Evolutionary conservation across 805 yeast genomes (phyloP).

Genomic region (Saccharomycopsis sp.): DNA sequence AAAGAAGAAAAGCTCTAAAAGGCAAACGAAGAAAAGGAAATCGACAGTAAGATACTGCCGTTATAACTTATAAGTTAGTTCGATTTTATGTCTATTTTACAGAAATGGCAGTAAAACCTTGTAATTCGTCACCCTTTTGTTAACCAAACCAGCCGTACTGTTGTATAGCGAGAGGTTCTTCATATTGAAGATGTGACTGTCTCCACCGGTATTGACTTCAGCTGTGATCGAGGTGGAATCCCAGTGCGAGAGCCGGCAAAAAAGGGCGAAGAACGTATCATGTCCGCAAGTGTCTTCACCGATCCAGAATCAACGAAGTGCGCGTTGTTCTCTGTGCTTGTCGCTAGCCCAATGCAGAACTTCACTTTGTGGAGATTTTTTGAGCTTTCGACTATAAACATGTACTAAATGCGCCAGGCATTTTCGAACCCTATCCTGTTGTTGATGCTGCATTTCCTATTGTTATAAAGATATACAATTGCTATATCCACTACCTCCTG

Average conservation of each 20-base stretch:
- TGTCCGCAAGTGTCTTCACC: constrained; percentile 3
- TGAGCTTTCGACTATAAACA: constrained; percentile 32
- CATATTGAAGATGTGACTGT: neutral
- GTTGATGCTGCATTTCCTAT: constrained; percentile 40
- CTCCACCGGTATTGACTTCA: constrained; percentile 5
- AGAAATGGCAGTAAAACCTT: neutral
- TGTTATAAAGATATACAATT: constrained; percentile 73
- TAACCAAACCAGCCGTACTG: neutral
- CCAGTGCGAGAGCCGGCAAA: constrained; percentile 20
- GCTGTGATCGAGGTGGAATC: constrained; percentile 12
- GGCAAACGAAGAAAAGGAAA: too few relatives aligned
- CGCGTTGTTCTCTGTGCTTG: constrained; percentile 45
- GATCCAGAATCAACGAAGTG: constrained; percentile 37
- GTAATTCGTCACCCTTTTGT: neutral
- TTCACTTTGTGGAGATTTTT: constrained; percentile 41
- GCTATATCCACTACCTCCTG: constrained; percentile 57
- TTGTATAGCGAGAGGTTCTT: neutral
- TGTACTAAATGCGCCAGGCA: constrained; percentile 39
- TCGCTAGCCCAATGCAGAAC: constrained; percentile 58
- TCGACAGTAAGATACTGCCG: too few relatives aligned
- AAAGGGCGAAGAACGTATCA: neutral
- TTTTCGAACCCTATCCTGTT: constrained; percentile 38
- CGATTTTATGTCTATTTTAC: neutral
- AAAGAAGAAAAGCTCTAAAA: too few relatives aligned
- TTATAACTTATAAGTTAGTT: too few relatives aligned